phyloP scores from a whole-genome alignment of 1,139 yeast genomes.

The Yamadazyma buinensis region DNA sequence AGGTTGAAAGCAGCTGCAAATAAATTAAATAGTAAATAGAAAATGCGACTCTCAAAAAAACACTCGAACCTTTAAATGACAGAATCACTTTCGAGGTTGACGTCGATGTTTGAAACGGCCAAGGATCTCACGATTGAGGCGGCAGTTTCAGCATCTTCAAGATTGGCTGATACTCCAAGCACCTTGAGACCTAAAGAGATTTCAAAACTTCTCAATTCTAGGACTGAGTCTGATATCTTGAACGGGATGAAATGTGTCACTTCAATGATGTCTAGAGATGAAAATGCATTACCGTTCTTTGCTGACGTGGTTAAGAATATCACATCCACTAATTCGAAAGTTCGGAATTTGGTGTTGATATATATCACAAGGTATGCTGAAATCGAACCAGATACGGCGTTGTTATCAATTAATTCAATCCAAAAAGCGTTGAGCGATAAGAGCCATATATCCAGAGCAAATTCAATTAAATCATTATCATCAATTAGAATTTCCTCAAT shows the following conservation, averaged over 20 bases:
- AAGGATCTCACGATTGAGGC: slow-evolving; percentile 77
- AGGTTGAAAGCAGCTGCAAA: slow-evolving; percentile 57
- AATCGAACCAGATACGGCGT: slow-evolving; percentile 80
- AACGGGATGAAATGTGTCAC: slow-evolving; percentile 76
- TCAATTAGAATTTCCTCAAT: slow-evolving; percentile 79
- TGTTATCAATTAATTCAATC: slow-evolving; percentile 85
- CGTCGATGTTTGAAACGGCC: slow-evolving; percentile 70
- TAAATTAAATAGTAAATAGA: slow-evolving; percentile 30
- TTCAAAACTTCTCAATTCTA: slow-evolving; percentile 60
- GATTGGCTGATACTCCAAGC: slow-evolving; percentile 54
- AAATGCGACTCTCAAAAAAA: neutral
- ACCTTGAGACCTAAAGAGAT: slow-evolving; percentile 62
- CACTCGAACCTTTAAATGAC: slow-evolving; percentile 22
- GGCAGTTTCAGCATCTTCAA: slow-evolving; percentile 72
- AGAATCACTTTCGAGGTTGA: slow-evolving; percentile 38
- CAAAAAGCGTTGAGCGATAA: slow-evolving; percentile 78
- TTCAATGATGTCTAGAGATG: slow-evolving; percentile 63
- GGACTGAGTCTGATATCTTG: slow-evolving; percentile 66
- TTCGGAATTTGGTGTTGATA: slow-evolving; percentile 74
- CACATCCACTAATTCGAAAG: slow-evolving; percentile 64
- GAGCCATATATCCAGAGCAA: slow-evolving; percentile 62
- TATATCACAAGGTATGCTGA: slow-evolving; percentile 80
- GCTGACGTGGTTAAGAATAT: slow-evolving; percentile 90
- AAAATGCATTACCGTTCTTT: slow-evolving; percentile 60
- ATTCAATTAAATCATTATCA: slow-evolving; percentile 75